These are phyloP conservation scores for Stipa capillata DNA, from an alignment of 176 grass and related monocot genomes.

Conservation along the genomic window DNA sequence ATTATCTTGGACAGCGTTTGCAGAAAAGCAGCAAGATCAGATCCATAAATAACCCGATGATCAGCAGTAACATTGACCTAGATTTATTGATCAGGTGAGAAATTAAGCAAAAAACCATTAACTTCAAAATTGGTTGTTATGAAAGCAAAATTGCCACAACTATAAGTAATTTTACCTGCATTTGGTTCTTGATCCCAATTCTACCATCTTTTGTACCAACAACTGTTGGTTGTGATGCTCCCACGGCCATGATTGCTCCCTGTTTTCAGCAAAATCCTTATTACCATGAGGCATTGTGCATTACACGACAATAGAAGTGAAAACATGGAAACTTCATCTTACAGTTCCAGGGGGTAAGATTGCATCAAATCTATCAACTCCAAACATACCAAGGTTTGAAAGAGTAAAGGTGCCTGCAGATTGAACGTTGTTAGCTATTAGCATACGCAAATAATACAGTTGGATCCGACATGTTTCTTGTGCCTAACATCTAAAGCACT, in stretches of 20 bases:
- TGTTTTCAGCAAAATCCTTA: constrained; percentile 16
- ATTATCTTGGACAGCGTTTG: constrained; percentile 93
- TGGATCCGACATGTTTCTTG: neutral
- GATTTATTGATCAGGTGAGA: constrained; percentile 13
- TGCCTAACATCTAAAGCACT: neutral
- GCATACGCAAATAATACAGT: neutral
- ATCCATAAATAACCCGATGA: constrained; percentile 94
- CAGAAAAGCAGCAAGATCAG: constrained; percentile 91
- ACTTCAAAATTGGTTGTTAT: neutral
- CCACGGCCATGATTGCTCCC: constrained; percentile 97
- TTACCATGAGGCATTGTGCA: neutral
- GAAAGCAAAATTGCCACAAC: neutral
- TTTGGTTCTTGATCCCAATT: constrained; percentile 91
- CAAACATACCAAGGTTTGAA: constrained; percentile 97
- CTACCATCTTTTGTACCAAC: constrained; percentile 81
- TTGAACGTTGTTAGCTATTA: constrained; percentile 29
- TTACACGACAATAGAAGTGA: constrained; percentile 7
- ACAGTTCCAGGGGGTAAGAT: constrained; percentile 98
- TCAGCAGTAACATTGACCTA: constrained; percentile 99
- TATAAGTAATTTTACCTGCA: constrained; percentile 60
- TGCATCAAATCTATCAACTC: constrained; percentile 97
- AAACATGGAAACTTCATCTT: constrained; percentile 28
- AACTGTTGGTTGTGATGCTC: constrained; percentile 61
- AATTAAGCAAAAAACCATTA: neutral
- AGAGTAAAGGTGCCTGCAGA: constrained; percentile 92